These are phyloP conservation scores for Paecilomyces sp. DNA, from an alignment of 2,329 filamentous ascomycete species.

Conservation along the genomic window DNA sequence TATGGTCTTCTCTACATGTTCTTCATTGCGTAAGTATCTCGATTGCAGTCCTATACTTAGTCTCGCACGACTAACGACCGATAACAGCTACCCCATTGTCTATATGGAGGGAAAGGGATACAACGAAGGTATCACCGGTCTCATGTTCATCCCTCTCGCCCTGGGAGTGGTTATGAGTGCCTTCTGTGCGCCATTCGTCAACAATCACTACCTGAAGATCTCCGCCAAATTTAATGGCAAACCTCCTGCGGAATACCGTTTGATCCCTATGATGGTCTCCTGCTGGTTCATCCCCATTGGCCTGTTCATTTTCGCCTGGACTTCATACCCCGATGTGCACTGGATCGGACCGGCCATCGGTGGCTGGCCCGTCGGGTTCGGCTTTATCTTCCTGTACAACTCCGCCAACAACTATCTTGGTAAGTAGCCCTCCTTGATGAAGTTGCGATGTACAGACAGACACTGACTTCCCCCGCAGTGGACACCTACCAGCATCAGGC, in stretches of 20 bases:
- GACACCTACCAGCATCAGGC: slow-evolving; percentile 67
- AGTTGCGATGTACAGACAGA: not conserved
- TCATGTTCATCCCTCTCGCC: slow-evolving; percentile 82
- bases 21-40: slow-evolving; percentile 47
- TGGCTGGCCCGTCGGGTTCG: slow-evolving; percentile 66
- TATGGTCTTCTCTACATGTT: slow-evolving; percentile 47
- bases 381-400: slow-evolving; percentile 80
- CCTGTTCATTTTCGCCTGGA: slow-evolving; percentile 63
- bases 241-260: slow-evolving; percentile 68
- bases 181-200: slow-evolving; percentile 62
- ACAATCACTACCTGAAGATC: slow-evolving; percentile 69
- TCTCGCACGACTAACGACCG: slow-evolving; percentile 7
- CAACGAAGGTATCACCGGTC: slow-evolving; percentile 62
- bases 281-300: slow-evolving; percentile 67
- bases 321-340: slow-evolving; percentile 56
- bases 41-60: too few species aligned
- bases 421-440: slow-evolving; percentile 10
- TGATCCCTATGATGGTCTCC: slow-evolving; percentile 75
- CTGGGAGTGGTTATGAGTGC: slow-evolving; percentile 66
- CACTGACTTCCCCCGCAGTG: slow-evolving; percentile 29
- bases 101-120: slow-evolving; percentile 77
- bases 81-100: slow-evolving; percentile 46
- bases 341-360: slow-evolving; percentile 69
- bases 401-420: slow-evolving; percentile 65
- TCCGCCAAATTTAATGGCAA: slow-evolving; percentile 58